These are phyloP conservation scores for Lolium rigidum DNA, from an alignment of 176 grass and related monocot species.

Conservation along the genomic window DNA sequence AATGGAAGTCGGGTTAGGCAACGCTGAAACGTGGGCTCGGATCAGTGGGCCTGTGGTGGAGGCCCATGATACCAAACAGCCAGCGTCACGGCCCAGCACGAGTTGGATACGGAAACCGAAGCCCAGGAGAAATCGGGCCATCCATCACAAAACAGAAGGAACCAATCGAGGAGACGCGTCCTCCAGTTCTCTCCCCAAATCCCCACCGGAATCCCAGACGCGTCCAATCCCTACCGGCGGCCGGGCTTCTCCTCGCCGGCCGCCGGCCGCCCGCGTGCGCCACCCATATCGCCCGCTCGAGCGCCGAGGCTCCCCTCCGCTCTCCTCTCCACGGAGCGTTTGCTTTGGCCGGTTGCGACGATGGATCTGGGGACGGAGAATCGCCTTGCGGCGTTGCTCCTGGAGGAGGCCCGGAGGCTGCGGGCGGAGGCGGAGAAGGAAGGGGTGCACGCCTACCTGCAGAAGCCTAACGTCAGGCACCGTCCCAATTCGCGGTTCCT, in stretches of 20 bases:
- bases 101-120: background rate
- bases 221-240: background rate
- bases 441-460: conserved; percentile 59
- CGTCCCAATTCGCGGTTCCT: conserved; percentile 77
- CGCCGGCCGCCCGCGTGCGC: background rate
- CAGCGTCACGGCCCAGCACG: background rate
- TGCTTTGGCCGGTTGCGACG: background rate
- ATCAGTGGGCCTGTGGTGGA: background rate
- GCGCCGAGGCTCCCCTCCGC: background rate
- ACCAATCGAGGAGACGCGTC: background rate
- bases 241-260: background rate
- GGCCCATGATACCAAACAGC: background rate
- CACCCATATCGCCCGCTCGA: background rate
- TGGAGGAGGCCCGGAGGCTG: conserved; percentile 65
- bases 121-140: background rate
- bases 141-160: background rate
- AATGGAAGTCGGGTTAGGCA: background rate
- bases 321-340: background rate
- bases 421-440: conserved; percentile 60
- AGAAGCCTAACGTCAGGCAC: conserved; percentile 40
- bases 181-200: conserved; percentile 6
- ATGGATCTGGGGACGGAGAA: conserved; percentile 78
- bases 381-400: conserved; percentile 54
- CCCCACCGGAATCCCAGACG: background rate
- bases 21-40: background rate